phyloP scores from a whole-genome alignment of 2,329 filamentous ascomycete genomes.

The Fusarium cyanostomum region DNA sequence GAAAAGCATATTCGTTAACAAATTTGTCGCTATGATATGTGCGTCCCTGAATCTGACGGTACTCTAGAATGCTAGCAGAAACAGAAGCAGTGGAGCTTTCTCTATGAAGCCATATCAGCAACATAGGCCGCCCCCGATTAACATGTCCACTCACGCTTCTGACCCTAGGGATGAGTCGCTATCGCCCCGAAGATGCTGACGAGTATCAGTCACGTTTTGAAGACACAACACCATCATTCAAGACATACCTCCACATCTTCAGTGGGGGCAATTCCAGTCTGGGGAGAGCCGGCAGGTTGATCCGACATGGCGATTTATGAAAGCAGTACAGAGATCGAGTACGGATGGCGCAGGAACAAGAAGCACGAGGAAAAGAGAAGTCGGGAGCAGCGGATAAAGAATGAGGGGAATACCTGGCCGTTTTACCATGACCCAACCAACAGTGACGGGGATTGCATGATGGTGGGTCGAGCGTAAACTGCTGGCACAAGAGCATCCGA shows the following conservation, averaged over 20 bases:
- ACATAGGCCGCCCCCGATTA: too few relatives aligned
- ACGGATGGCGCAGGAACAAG: too few relatives aligned
- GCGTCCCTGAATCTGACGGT: constrained; percentile 22
- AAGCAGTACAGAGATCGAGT: too few relatives aligned
- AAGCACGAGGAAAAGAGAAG: too few relatives aligned
- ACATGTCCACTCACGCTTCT: background rate
- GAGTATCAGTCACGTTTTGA: background rate
- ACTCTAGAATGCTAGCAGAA: constrained; percentile 18
- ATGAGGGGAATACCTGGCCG: too few relatives aligned
- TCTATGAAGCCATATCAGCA: background rate
- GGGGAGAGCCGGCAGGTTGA: background rate
- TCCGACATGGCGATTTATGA: background rate
- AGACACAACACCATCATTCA: accelerated
- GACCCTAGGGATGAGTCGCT: background rate
- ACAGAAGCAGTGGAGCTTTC: constrained; percentile 21
- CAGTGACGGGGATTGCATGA: too few relatives aligned
- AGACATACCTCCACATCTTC: background rate
- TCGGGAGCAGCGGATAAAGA: too few relatives aligned
- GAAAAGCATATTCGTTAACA: constrained; percentile 11
- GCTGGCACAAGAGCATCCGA: too few relatives aligned
- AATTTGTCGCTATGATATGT: constrained; percentile 29
- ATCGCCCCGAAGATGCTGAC: background rate
- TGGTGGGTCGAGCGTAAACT: too few relatives aligned
- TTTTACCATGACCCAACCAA: too few relatives aligned
- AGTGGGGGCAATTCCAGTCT: background rate